phyloP scores from a whole-genome alignment of 352 stramenopile genomes.

The Phytophthora citrophthora region DNA sequence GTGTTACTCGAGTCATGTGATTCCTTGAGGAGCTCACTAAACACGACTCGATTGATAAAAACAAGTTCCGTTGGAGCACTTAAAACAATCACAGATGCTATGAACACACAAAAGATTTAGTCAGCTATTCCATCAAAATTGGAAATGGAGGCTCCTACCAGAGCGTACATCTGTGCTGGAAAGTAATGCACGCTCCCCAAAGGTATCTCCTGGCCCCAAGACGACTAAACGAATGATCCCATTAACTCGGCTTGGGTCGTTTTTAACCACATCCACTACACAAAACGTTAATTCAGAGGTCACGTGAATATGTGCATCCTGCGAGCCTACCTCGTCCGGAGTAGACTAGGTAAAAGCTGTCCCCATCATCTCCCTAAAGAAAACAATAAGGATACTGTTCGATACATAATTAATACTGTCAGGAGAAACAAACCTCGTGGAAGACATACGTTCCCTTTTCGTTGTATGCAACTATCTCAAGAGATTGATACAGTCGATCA shows the following conservation, averaged over 20 bases:
- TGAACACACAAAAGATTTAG: background rate
- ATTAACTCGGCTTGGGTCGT: constrained; percentile 23
- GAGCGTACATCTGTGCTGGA: constrained; percentile 63
- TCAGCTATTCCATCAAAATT: background rate
- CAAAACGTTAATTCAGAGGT: background rate
- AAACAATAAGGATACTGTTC: background rate
- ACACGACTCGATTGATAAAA: constrained; percentile 73
- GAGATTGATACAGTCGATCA: constrained; percentile 79
- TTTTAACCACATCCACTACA: constrained; percentile 65
- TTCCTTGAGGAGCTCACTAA: constrained; percentile 69
- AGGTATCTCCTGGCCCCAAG: constrained; percentile 68
- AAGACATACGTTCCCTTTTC: constrained; percentile 68
- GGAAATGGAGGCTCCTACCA: constrained; percentile 38
- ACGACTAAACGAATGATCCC: constrained; percentile 47
- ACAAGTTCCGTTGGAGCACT: constrained; percentile 64
- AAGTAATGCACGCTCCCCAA: constrained; percentile 76
- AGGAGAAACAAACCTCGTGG: constrained; percentile 42
- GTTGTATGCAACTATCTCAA: constrained; percentile 52
- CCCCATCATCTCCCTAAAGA: constrained; percentile 67
- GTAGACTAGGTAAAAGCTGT: constrained; percentile 85
- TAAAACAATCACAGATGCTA: constrained; percentile 64
- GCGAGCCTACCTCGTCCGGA: constrained; percentile 59
- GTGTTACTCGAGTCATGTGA: constrained; percentile 52
- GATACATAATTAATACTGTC: background rate
- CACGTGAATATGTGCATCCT: background rate